Percentiles rank a stretch among this genome's conserved stretches.
These are phyloP conservation scores for Parachlorella kessleri DNA, from an alignment of 139 green algal genomes.

Conservation along the genomic window DNA sequence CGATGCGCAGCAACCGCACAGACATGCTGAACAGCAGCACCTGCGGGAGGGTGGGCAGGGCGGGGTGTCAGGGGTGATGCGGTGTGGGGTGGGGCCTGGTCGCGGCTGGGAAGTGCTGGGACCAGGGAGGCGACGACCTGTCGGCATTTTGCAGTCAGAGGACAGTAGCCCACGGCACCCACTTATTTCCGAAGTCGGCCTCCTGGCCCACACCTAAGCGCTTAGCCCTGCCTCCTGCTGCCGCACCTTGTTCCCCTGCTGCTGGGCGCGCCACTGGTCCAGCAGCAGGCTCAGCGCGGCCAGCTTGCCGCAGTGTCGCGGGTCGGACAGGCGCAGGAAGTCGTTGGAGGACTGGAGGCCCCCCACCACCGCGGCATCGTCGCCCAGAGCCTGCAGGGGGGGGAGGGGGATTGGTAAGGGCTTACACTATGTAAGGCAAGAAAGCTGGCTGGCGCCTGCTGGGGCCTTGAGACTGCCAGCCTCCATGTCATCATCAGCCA, in stretches of 20 bases:
- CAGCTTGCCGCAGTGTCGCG: constrained; percentile 63
- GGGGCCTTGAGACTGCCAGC: too few species aligned
- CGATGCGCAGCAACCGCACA: constrained; percentile 63
- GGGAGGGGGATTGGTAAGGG: background rate
- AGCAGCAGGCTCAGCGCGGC: constrained; percentile 54
- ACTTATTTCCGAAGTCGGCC: too few species aligned
- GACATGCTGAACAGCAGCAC: constrained; percentile 76
- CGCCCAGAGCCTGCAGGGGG: constrained; percentile 42
- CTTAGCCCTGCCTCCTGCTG: too few species aligned
- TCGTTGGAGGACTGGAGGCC: constrained; percentile 28
- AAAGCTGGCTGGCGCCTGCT: too few species aligned
- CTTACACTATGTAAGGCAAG: too few species aligned
- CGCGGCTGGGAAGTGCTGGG: background rate
- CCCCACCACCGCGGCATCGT: constrained; percentile 53
- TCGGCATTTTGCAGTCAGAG: too few species aligned
- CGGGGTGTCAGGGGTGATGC: too few species aligned
- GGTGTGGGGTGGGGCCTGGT: background rate
- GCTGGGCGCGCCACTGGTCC: constrained; percentile 22
- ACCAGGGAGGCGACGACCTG: too few species aligned
- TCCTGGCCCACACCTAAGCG: too few species aligned
- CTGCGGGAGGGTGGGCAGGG: too few species aligned
- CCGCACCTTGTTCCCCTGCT: constrained; percentile 44
- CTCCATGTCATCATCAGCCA: too few species aligned
- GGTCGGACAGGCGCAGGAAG: constrained; percentile 43
- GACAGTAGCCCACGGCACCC: too few species aligned